Conservation (phyloP, 371 early-diverging fungal genomes). For the Saksenaea vasiformis region DNA sequence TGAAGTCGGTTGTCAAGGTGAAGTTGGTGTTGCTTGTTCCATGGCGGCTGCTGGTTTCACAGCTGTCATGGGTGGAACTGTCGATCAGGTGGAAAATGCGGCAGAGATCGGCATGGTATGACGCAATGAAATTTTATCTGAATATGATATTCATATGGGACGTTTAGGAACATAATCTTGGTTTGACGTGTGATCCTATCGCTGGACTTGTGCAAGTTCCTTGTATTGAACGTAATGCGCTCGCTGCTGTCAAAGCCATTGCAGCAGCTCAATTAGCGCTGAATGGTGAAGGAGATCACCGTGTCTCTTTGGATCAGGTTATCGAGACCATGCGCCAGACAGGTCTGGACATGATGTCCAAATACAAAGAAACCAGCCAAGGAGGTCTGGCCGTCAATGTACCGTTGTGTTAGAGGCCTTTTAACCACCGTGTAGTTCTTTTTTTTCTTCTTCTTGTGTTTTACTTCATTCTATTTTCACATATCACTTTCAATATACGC, state of each 20-base stretch:
- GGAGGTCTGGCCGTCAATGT: slow-evolving; percentile 93
- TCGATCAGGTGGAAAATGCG: slow-evolving; percentile 91
- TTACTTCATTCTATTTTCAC: not conserved
- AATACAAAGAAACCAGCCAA: slow-evolving; percentile 95
- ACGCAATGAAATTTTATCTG: not conserved
- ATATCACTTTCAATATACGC: not conserved
- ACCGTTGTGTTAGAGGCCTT: slow-evolving; percentile 67
- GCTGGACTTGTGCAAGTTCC: slow-evolving; percentile 94
- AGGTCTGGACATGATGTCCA: slow-evolving; percentile 89
- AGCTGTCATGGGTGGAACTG: slow-evolving; percentile 93
- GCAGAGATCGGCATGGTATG: slow-evolving; percentile 93
- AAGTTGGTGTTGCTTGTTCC: slow-evolving; percentile 91
- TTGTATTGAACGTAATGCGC: slow-evolving; percentile 94
- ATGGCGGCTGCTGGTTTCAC: slow-evolving; percentile 97
- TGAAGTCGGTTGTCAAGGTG: slow-evolving; percentile 94
- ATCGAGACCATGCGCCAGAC: slow-evolving; percentile 97
- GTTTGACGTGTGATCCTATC: slow-evolving; percentile 94
- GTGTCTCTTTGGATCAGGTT: slow-evolving; percentile 92
- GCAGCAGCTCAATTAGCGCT: slow-evolving; percentile 94
- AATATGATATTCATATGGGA: not conserved
- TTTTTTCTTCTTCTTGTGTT: not conserved
- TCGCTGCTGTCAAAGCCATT: slow-evolving; percentile 96
- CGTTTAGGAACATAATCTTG: slow-evolving; percentile 81
- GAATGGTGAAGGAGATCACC: slow-evolving; percentile 87
- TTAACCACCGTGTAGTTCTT: not conserved